phyloP scores from a whole-genome alignment of 352 stramenopile species.

The Phytophthora idaei region DNA sequence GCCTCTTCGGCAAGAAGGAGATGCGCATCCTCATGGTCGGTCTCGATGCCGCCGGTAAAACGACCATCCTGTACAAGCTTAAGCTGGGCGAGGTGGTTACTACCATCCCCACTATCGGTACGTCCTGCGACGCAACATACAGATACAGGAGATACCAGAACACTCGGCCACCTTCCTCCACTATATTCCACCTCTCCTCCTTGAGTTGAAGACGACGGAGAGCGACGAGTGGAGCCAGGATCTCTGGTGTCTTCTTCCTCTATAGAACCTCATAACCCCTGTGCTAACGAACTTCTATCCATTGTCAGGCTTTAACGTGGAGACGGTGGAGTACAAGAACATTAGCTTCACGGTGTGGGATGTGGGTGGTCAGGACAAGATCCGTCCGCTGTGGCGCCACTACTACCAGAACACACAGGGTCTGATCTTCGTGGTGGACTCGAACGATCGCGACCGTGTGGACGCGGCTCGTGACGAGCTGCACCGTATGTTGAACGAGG shows the following conservation, averaged over 20 bases:
- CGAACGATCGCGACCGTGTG: slow-evolving; percentile 98
- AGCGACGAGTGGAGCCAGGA: slow-evolving; percentile 36
- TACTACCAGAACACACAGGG: slow-evolving; percentile 99
- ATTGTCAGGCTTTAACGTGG: slow-evolving; percentile 96
- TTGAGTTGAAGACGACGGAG: not conserved
- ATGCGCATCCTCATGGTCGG: slow-evolving; percentile 99
- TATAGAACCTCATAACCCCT: too few relatives aligned
- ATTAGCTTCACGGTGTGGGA: slow-evolving; percentile 99
- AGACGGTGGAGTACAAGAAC: slow-evolving; percentile 99
- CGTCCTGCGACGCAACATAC: slow-evolving; percentile 14
- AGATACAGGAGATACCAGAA: not conserved
- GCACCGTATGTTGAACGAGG: slow-evolving; percentile 98
- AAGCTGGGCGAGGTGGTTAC: slow-evolving; percentile 95
- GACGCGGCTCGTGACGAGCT: slow-evolving; percentile 97
- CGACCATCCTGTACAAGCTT: slow-evolving; percentile 98
- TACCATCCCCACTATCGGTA: slow-evolving; percentile 97
- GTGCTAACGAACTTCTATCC: not conserved
- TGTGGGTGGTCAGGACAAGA: slow-evolving; percentile 99
- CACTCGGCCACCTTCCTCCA: not conserved
- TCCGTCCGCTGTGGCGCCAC: slow-evolving; percentile 98
- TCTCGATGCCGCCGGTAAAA: slow-evolving; percentile 99
- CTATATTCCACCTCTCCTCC: slow-evolving; percentile 5
- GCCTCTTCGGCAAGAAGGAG: slow-evolving; percentile 99
- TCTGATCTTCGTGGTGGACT: slow-evolving; percentile 99
- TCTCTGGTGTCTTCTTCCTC: not conserved